phyloP scores from a whole-genome alignment of 495 filamentous ascomycete species.

The Penicillium mononematosum region DNA sequence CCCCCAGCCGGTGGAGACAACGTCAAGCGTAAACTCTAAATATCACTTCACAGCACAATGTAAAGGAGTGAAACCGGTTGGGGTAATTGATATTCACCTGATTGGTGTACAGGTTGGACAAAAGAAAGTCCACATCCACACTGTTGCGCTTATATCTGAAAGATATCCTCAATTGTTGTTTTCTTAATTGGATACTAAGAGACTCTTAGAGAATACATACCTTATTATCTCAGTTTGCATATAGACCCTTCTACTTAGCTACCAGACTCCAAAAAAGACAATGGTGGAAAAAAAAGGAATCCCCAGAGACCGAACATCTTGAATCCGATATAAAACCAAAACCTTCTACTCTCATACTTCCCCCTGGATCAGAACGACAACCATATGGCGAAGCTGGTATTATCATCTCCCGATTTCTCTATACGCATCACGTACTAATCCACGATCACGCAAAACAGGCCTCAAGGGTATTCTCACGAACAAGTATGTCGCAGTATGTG shows the following conservation, averaged over 20 bases:
- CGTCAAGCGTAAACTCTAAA: neutral
- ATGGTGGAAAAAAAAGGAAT: conserved; percentile 4
- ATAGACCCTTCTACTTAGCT: no score
- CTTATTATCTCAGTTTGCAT: neutral
- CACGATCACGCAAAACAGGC: conserved; percentile 14
- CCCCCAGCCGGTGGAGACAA: neutral
- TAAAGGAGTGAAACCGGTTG: neutral
- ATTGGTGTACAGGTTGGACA: neutral
- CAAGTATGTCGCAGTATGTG: conserved; percentile 47
- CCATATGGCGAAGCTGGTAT: conserved; percentile 6
- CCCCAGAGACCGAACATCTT: neutral
- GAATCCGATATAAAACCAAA: neutral
- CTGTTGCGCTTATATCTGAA: neutral
- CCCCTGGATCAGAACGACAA: neutral
- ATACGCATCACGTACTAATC: neutral
- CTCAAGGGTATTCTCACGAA: conserved; percentile 44
- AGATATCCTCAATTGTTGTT: neutral
- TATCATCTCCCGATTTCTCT: neutral
- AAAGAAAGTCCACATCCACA: neutral
- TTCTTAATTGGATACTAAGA: neutral
- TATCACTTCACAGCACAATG: neutral
- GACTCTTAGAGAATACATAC: neutral
- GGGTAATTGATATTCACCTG: neutral
- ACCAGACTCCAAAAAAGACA: neutral
- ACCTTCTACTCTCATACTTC: neutral